Base-by-base conservation (phyloP, 2,329 filamentous ascomycete species). In the Fusarium succisae region DNA sequence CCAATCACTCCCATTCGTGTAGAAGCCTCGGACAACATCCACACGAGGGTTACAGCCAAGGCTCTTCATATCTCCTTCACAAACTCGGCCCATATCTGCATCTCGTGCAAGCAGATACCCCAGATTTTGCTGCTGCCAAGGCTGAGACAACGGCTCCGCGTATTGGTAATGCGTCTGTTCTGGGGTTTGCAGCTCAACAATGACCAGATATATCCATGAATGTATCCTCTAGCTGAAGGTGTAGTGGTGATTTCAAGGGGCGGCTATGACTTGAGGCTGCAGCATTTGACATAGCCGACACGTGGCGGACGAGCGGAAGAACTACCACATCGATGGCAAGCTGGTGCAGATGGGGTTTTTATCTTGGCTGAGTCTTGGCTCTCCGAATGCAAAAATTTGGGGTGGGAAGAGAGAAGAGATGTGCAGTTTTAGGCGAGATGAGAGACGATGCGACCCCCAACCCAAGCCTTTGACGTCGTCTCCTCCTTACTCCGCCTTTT, bases 251-350 rank as follows among this genome's bases (percentile, higher is more conserved):
- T 24, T 22, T 59, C 53, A 58, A 48, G 30, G 43, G 53, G 59
- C 65, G 67, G 65, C 66, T 64, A 69, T 69, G 2, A 18, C 8
- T 32, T 48, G 57, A 63, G 57, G 51, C 44, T 62, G 47, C 39
- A 54, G 22, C 7, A 48, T 8, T n/a, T 17, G 30, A 41, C 57
- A 56, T 53, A 47, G 45, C 35, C 53, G 45, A 55, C 65, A 55
- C 53, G 64, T 58, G 67, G 67, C 65, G 67, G 67, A 44, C 67
- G 67, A 70, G 26, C 64, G 67, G 67, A 69, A 63, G 30, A 38
- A 51, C 44, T 55, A 51, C 53, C 24, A 28, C 20, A 69, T 63
- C 28, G 14, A 43, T 44, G 47, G 58, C 47, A 35, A 64, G 35
- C 18, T 24, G 22, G 18, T 43, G 18, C 26, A 65, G 26, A 57